phyloP scores from a whole-genome alignment of 371 early-diverging fungal genomes.

The Rhizopus microsporus region DNA sequence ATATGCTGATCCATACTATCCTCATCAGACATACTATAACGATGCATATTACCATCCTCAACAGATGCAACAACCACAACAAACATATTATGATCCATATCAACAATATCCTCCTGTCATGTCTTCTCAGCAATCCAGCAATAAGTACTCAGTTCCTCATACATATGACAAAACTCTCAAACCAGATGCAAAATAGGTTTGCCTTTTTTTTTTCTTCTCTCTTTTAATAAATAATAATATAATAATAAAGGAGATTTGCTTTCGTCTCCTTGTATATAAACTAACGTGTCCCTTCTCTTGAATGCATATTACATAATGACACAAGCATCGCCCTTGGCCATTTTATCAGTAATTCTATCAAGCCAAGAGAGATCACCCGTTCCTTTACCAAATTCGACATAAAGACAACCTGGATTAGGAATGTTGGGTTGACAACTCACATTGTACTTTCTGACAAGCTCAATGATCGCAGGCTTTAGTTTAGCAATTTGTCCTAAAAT shows the following conservation, averaged over 20 bases:
- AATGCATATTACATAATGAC: constrained; percentile 36
- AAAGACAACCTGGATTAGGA: constrained; percentile 66
- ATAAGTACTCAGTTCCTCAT: constrained; percentile 18
- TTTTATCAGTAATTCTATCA: constrained; percentile 31
- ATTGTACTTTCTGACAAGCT: constrained; percentile 55
- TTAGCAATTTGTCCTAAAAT: constrained; percentile 51
- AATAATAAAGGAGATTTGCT: not conserved
- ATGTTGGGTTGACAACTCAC: constrained; percentile 56
- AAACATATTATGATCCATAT: not conserved
- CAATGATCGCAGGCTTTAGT: constrained; percentile 61
- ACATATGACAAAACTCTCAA: constrained; percentile 11
- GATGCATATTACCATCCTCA: constrained; percentile 14
- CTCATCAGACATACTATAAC: constrained; percentile 6
- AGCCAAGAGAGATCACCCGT: constrained; percentile 51
- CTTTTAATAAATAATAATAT: not conserved
- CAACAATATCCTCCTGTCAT: not conserved
- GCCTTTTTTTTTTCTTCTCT: not conserved
- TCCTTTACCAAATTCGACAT: constrained; percentile 56
- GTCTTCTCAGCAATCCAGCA: not conserved
- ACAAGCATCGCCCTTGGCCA: constrained; percentile 36
- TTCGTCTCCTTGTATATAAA: not conserved
- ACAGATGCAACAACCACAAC: constrained; percentile 7
- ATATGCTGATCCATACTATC: constrained; percentile 8
- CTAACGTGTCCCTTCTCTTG: not conserved
- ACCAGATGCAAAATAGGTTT: not conserved